Evolutionary conservation across 441 rosid genomes (phyloP).

Genomic region (Populus trichocarpa): DNA sequence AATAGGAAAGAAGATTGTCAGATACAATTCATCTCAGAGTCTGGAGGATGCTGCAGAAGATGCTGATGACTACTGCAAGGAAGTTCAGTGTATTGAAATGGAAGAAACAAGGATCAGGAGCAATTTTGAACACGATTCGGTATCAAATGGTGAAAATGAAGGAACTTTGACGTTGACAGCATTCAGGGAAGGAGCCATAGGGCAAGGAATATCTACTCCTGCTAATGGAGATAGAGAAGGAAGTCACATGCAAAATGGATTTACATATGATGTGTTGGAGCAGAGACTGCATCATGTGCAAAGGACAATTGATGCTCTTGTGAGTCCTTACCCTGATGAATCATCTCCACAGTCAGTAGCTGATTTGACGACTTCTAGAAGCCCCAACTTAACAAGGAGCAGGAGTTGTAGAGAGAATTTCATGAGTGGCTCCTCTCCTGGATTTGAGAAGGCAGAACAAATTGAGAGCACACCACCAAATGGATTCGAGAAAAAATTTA

Average conservation of each 20-base stretch:
- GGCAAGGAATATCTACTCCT: not conserved
- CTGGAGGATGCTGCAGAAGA: conserved; percentile 32
- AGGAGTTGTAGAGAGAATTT: conserved; percentile 57
- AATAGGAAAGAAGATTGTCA: conserved; percentile 37
- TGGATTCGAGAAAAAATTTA: conserved; percentile 50
- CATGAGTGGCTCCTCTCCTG: conserved; percentile 33
- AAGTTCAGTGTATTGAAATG: conserved; percentile 76
- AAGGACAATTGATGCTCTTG: conserved; percentile 39
- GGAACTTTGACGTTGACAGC: conserved; percentile 25
- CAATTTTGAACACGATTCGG: conserved; percentile 20
- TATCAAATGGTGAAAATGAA: conserved; percentile 31
- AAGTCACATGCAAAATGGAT: conserved; percentile 41
- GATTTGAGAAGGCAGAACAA: conserved; percentile 19
- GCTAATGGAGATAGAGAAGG: conserved; percentile 14
- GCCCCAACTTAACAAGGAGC: conserved; percentile 44
- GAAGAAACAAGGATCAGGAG: conserved; percentile 42
- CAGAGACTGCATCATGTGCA: conserved; percentile 47
- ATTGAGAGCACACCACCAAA: conserved; percentile 57
- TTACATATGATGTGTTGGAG: conserved; percentile 34
- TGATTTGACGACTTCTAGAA: conserved; percentile 46
- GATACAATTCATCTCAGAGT: conserved; percentile 38
- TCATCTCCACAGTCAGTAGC: conserved; percentile 28
- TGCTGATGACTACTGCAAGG: conserved; percentile 73
- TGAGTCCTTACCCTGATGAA: conserved; percentile 32
- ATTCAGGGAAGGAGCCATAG: conserved; percentile 30